A percentile compares a stretch with the other conserved stretches of the same genome.
Evolutionary conservation across 257 asterid species (phyloP).

Genomic region (Eustoma russellianum): DNA sequence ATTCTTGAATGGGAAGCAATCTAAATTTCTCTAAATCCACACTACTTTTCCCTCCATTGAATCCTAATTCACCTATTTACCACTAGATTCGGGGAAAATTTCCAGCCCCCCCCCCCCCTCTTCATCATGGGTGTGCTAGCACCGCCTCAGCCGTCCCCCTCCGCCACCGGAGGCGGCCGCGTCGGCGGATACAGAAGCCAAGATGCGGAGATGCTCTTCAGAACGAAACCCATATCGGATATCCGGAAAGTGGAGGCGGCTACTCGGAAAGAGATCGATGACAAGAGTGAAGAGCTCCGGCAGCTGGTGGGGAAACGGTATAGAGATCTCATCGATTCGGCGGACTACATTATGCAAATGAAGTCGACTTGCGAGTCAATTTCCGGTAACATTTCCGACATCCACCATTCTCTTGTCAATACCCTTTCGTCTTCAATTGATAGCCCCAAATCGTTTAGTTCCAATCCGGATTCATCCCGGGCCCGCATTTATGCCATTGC

Average conservation of each 20-base stretch:
- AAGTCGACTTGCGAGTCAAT: constrained; percentile 83
- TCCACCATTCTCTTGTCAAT: constrained; percentile 49
- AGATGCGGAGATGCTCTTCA: constrained; percentile 86
- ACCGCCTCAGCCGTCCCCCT: constrained; percentile 14
- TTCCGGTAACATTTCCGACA: constrained; percentile 58
- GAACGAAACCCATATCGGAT: constrained; percentile 81
- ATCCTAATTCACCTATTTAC: neutral
- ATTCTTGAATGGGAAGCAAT: neutral
- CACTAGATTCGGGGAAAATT: neutral
- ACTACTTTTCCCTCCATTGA: neutral
- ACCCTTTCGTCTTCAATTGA: constrained; percentile 58
- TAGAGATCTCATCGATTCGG: constrained; percentile 96
- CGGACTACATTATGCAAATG: constrained; percentile 89
- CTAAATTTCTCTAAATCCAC: neutral
- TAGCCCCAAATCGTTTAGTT: constrained; percentile 38
- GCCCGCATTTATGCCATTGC: constrained; percentile 74
- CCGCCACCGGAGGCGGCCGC: constrained; percentile 2
- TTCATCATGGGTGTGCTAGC: constrained; percentile 21
- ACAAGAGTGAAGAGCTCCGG: constrained; percentile 92
- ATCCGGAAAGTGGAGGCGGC: constrained; percentile 74
- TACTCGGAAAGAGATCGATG: constrained; percentile 90
- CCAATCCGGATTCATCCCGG: constrained; percentile 36
- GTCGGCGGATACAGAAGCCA: constrained; percentile 51
- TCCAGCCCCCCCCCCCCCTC: too few relatives aligned
- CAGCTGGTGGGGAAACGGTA: constrained; percentile 89